Base-by-base conservation (phyloP, 805 yeast genomes). In the Danielia oregonensis region DNA sequence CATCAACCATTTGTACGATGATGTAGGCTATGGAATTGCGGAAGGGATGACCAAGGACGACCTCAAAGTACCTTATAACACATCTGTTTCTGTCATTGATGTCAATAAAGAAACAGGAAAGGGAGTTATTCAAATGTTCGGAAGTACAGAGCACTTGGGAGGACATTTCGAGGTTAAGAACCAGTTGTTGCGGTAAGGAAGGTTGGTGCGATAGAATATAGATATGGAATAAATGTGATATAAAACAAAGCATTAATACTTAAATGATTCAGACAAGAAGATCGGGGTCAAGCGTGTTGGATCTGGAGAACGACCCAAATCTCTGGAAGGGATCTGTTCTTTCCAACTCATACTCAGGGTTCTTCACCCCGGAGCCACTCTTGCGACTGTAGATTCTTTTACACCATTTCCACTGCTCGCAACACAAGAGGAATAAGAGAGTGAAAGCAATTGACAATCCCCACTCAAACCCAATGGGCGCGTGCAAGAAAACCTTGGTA, bases 81-180 rank as follows among this genome's bases (percentile, higher is more conserved):
- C 94, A 1, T 80, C 89, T 4, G 70, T 86, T 5, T 78, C 89
- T 0, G 68, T 79, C 5, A 65, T 86, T 3, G 91, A 83, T 48
- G 65, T 77, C 16, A 56, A 70, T 26, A 71, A 65, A 35, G 46
- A 46, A 5, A 48, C 58, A 1, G 55, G 57, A 2, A 49, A 57
- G 5, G 83, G 78, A 16, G 52, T 54, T 0, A 76, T 82, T 12
- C 64, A 65, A 39, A 51, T 54, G 16, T 77, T 83, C 44, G 91
- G 93, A 0, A 78, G 77, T 45, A 82, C 89, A 0, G 62, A 61
- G 29, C 95, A 85, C 57, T 60, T 85, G 42, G 83, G 84, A 9
- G 73, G 74, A 13, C 46, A 30, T 37, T 46, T 48, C 21, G 51
- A 43, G 19, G 52, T 53, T 6, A 34, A 38, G 12, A 52, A 54